These are phyloP conservation scores for Conoideocrella luteorostrata DNA, from an alignment of 2,329 filamentous ascomycete species.

Conservation along the genomic window DNA sequence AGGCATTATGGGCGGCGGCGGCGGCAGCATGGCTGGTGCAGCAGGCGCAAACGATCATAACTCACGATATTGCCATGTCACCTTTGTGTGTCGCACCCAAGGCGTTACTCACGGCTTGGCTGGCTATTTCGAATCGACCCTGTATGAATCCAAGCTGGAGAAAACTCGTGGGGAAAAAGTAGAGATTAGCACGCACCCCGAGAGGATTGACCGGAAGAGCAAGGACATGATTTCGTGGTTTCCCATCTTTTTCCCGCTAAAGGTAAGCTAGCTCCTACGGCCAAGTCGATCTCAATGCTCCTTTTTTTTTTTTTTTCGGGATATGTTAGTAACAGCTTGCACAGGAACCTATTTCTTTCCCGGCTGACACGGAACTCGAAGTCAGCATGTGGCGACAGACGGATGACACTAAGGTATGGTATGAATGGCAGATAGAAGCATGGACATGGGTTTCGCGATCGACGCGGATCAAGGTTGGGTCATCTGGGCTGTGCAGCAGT, in stretches of 20 bases:
- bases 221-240: conserved; percentile 99
- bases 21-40: conserved; percentile 66
- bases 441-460: conserved; percentile 60
- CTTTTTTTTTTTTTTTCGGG: no score
- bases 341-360: conserved; percentile 78
- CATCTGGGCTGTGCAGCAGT: conserved; percentile 62
- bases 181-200: conserved; percentile 87
- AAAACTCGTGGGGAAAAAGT: conserved; percentile 46
- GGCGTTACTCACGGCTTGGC: conserved; percentile 87
- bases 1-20: conserved; percentile 59
- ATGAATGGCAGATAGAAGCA: conserved; percentile 93
- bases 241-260: conserved; percentile 94
- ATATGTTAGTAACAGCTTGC: no score
- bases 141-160: conserved; percentile 57
- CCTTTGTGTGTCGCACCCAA: conserved; percentile 69
- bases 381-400: conserved; percentile 96
- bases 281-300: no score
- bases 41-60: conserved; percentile 90
- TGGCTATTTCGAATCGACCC: conserved; percentile 94
- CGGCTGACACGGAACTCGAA: conserved; percentile 76
- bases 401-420: conserved; percentile 94
- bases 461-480: conserved; percentile 57
- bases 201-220: conserved; percentile 87
- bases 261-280: conserved; percentile 48
- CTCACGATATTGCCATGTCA: conserved; percentile 67